phyloP scores from a whole-genome alignment of 495 filamentous ascomycete species.

The Aspergillus funiculosus region DNA sequence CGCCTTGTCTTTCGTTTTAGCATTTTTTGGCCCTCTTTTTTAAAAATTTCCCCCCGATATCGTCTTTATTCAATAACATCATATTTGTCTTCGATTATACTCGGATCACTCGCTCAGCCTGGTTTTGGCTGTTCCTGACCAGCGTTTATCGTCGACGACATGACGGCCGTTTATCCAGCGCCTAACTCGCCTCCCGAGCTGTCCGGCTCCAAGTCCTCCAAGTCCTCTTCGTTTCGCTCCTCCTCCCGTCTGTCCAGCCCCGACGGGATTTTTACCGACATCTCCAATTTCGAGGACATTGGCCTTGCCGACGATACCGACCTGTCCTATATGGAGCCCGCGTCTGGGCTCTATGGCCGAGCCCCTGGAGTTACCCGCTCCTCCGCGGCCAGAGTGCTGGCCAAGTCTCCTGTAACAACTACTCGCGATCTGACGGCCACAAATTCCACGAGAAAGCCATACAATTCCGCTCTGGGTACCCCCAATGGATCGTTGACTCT shows the following conservation, averaged over 20 bases:
- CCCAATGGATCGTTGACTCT: slow-evolving; percentile 23
- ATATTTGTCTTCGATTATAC: neutral
- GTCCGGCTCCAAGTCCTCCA: slow-evolving; percentile 80
- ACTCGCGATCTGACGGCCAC: slow-evolving; percentile 39
- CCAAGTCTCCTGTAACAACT: slow-evolving; percentile 30
- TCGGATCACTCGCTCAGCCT: neutral
- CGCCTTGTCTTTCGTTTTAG: slow-evolving; percentile 15
- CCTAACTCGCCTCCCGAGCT: slow-evolving; percentile 80
- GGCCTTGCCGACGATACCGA: slow-evolving; percentile 66
- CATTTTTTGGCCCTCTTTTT: neutral
- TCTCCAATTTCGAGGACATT: slow-evolving; percentile 88
- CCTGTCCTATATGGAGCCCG: slow-evolving; percentile 24
- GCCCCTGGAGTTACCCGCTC: slow-evolving; percentile 26
- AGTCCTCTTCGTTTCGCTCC: slow-evolving; percentile 82
- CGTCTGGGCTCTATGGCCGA: slow-evolving; percentile 28
- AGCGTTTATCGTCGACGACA: slow-evolving; percentile 33
- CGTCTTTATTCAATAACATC: neutral
- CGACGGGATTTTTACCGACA: slow-evolving; percentile 59
- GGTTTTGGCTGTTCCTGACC: neutral
- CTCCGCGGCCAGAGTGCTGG: slow-evolving; percentile 29
- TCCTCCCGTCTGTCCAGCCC: slow-evolving; percentile 63
- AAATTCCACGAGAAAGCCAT: slow-evolving; percentile 44
- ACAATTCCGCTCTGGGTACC: slow-evolving; percentile 27
- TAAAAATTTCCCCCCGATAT: neutral
- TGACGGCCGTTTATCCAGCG: slow-evolving; percentile 53